Conservation (phyloP, 208 protist species). For the Leishmania aethiopica region DNA sequence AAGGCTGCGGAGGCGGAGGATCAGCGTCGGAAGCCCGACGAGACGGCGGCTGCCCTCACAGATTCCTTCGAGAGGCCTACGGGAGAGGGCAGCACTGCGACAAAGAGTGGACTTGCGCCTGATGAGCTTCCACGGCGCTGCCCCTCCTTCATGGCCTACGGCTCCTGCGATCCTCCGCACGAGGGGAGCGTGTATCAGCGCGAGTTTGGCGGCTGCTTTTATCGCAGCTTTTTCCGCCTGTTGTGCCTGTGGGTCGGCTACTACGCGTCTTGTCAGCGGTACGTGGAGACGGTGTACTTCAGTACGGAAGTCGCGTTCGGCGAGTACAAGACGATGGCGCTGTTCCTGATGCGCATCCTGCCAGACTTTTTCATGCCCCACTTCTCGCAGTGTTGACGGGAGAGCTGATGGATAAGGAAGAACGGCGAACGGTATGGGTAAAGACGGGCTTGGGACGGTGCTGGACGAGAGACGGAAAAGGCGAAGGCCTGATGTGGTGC, state of each 20-base stretch:
- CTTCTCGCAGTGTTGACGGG: constrained; percentile 9
- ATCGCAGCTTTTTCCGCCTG: constrained; percentile 82
- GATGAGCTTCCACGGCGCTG: constrained; percentile 26
- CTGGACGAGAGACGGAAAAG: neutral
- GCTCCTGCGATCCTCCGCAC: constrained; percentile 57
- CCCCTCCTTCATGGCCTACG: constrained; percentile 35
- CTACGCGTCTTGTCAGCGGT: constrained; percentile 77
- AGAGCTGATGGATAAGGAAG: neutral
- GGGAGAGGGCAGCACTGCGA: constrained; percentile 3
- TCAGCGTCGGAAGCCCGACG: neutral
- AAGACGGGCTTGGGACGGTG: neutral
- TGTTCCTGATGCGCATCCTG: constrained; percentile 71
- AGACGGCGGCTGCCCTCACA: neutral
- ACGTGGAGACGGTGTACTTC: constrained; percentile 84
- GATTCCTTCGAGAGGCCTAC: neutral
- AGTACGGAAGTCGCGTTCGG: constrained; percentile 80
- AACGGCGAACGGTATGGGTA: neutral
- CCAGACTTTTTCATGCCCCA: constrained; percentile 67
- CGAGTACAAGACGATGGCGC: constrained; percentile 66
- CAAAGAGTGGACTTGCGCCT: constrained; percentile 6
- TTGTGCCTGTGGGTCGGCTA: constrained; percentile 86
- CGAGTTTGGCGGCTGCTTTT: constrained; percentile 75
- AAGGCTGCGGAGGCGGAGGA: constrained; percentile 5
- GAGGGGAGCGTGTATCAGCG: constrained; percentile 56
- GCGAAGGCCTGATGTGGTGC: neutral